phyloP scores from a whole-genome alignment of 2,329 filamentous ascomycete genomes.

The Aspergillus sergii region DNA sequence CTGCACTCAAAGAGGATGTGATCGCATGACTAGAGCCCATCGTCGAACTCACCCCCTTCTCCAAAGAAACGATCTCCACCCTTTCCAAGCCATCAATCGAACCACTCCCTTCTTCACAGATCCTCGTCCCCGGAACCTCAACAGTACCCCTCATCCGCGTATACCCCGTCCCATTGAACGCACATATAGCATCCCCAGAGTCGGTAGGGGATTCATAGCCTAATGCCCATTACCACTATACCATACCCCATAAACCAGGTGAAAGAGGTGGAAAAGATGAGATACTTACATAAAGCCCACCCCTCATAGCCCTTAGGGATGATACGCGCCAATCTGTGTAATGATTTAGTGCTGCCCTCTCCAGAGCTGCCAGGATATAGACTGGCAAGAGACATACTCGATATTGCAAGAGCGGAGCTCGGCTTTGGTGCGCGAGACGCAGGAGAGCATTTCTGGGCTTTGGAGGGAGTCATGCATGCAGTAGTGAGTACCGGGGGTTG shows the following conservation, averaged over 20 bases:
- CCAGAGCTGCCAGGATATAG: too few species aligned
- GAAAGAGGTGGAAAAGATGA: neutral
- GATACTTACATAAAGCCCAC: conserved; percentile 21
- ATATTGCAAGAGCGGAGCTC: conserved; percentile 23
- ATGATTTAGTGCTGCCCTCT: neutral
- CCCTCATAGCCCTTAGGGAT: conserved; percentile 17
- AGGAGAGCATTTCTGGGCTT: conserved; percentile 19
- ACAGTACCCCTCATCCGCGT: conserved; percentile 3
- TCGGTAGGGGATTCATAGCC: conserved; percentile 18
- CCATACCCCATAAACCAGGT: too few species aligned
- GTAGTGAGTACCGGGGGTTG: conserved; percentile 19
- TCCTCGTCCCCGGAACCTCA: conserved; percentile 17
- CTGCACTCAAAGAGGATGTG: too few species aligned
- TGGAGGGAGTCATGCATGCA: conserved; percentile 22
- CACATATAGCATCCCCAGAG: conserved; percentile 27
- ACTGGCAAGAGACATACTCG: conserved; percentile 12
- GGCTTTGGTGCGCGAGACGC: conserved; percentile 10
- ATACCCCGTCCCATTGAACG: conserved; percentile 31
- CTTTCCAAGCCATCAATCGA: neutral
- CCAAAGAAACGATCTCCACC: neutral
- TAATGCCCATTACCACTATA: neutral
- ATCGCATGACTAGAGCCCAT: too few species aligned
- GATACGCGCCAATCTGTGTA: conserved; percentile 17
- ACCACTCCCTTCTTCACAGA: conserved; percentile 10
- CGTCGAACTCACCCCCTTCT: neutral